phyloP scores from a whole-genome alignment of 116 monocot genomes.

The Iris pallida region DNA sequence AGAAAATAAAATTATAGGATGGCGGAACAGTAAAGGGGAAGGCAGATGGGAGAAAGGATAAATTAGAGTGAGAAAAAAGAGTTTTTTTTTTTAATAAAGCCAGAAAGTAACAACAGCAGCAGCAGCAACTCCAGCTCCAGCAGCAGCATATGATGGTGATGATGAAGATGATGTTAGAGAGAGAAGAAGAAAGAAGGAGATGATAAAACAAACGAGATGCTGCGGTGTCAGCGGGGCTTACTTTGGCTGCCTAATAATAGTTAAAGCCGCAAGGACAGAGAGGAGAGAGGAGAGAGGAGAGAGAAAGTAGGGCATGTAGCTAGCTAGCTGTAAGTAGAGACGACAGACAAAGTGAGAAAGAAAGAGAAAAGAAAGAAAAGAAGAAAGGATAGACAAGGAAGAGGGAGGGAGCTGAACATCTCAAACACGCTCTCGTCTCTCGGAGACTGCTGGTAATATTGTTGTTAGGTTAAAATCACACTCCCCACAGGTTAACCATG shows the following conservation, averaged over 20 bases:
- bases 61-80: background rate
- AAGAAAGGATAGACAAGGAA: constrained; percentile 6
- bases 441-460: too few species aligned
- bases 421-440: background rate
- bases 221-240: constrained; percentile 11
- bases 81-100: background rate
- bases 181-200: constrained; percentile 2
- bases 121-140: background rate
- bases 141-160: constrained; percentile 8
- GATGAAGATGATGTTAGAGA: constrained; percentile 42
- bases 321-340: too few species aligned
- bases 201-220: constrained; percentile 16
- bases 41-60: background rate
- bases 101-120: constrained; percentile 2
- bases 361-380: background rate
- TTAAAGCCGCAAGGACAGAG: constrained; percentile 10
- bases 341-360: background rate
- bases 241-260: constrained; percentile 8
- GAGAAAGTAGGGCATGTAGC: too few species aligned
- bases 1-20: background rate
- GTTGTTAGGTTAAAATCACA: background rate
- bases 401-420: background rate
- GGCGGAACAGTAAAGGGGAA: background rate
- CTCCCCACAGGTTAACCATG: background rate
- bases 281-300: constrained; percentile 7